phyloP scores from a whole-genome alignment of 257 asterid genomes.

The Nicotiana tabacum region DNA sequence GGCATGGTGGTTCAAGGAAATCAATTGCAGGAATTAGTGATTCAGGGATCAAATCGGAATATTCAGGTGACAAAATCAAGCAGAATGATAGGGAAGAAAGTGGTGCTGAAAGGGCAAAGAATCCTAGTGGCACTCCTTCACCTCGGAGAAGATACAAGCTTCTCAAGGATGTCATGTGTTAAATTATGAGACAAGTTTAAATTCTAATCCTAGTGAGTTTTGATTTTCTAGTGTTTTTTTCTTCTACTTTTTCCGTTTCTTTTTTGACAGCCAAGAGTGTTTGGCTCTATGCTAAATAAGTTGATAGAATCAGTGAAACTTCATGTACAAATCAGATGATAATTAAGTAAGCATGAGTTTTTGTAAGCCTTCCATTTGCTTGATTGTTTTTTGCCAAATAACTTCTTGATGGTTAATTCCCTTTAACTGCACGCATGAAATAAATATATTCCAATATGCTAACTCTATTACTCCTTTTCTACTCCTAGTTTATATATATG shows the following conservation, averaged over 20 bases:
- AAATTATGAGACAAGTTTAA: not conserved
- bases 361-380: not conserved
- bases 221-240: not conserved
- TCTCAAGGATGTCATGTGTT: conserved; percentile 96
- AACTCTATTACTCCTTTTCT: no score
- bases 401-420: not conserved
- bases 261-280: not conserved
- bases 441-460: not conserved
- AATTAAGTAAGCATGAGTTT: not conserved
- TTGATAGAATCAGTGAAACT: not conserved
- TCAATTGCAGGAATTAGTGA: conserved; percentile 14
- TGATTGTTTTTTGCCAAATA: not conserved
- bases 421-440: no score
- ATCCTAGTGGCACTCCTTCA: conserved; percentile 40
- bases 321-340: not conserved
- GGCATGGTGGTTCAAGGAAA: conserved; percentile 24
- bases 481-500: no score
- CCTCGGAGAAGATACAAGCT: conserved; percentile 91
- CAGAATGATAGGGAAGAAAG: conserved; percentile 46
- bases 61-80: conserved; percentile 61
- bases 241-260: not conserved
- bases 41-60: conserved; percentile 32
- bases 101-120: conserved; percentile 46
- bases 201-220: not conserved
- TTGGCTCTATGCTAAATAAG: not conserved